Percentiles rank a stretch among this genome's conserved stretches.
Conservation (phyloP, 352 stramenopile genomes). For the Ophiocytium majus region DNA sequence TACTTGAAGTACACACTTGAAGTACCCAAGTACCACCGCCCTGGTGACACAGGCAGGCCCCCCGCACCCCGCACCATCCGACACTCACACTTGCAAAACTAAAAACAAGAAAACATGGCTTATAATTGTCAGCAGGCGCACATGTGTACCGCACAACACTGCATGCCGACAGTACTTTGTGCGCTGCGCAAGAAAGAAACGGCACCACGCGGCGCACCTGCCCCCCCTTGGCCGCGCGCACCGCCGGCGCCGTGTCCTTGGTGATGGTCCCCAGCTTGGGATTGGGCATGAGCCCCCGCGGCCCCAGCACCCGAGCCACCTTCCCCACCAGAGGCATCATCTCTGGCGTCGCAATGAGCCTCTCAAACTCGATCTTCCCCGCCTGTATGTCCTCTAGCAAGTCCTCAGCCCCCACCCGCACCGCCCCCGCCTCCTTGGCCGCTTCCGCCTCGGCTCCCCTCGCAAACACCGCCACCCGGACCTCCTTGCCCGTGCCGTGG, state of each 20-base stretch:
- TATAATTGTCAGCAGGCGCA: too few relatives aligned
- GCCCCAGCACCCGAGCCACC: slow-evolving; percentile 87
- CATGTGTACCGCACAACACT: too few relatives aligned
- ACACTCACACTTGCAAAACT: too few relatives aligned
- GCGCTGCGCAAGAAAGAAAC: too few relatives aligned
- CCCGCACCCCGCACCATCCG: too few relatives aligned
- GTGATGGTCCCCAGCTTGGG: slow-evolving; percentile 94
- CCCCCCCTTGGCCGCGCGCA: slow-evolving; percentile 58
- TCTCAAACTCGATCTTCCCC: slow-evolving; percentile 72
- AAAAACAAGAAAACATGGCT: too few relatives aligned
- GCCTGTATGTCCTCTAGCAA: slow-evolving; percentile 78
- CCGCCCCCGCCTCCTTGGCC: slow-evolving; percentile 77
- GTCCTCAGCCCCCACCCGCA: slow-evolving; percentile 81
- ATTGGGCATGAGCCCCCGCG: slow-evolving; percentile 95
- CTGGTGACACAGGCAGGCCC: too few relatives aligned
- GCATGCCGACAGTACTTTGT: too few relatives aligned
- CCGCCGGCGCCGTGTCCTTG: slow-evolving; percentile 75
- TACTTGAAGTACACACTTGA: too few relatives aligned
- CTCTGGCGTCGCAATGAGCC: slow-evolving; percentile 83
- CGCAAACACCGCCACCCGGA: slow-evolving; percentile 79
- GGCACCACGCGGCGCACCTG: slow-evolving; percentile 15
- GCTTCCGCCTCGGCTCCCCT: slow-evolving; percentile 78
- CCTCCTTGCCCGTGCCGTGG: slow-evolving; percentile 55
- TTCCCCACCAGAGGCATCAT: slow-evolving; percentile 86
- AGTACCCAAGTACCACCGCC: too few relatives aligned